Evolutionary conservation across 345 rosid genomes (phyloP).

Genomic region (Boechera divaricarpa): DNA sequence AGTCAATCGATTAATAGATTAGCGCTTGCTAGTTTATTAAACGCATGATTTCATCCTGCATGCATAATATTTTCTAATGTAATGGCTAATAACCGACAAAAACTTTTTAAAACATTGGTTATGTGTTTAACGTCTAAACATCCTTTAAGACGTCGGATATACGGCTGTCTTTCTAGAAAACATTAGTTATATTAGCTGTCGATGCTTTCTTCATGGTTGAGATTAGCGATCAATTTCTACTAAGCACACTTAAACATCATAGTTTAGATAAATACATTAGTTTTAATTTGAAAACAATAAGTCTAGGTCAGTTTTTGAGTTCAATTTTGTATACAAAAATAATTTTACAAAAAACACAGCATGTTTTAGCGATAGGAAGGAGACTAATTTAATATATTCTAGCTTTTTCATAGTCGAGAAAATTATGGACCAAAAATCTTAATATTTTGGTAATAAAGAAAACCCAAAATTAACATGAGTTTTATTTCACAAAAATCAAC

Average conservation of each 20-base stretch:
- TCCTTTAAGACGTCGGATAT: not conserved
- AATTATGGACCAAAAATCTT: not conserved
- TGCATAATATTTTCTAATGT: not conserved
- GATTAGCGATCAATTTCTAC: not conserved
- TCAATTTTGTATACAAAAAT: not conserved
- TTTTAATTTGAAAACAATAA: not conserved
- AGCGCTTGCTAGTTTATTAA: not conserved
- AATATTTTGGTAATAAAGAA: not conserved
- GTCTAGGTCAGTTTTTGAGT: not conserved
- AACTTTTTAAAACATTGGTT: not conserved
- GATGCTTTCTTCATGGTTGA: conserved; percentile 7
- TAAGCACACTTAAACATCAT: not conserved
- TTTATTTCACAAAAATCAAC: not conserved
- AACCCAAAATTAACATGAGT: not conserved
- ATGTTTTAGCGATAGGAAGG: not conserved
- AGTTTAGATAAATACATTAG: not conserved
- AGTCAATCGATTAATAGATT: not conserved
- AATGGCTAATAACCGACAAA: conserved; percentile 5
- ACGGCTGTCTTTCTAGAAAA: not conserved
- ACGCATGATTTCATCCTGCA: not conserved
- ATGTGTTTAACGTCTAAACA: conserved; percentile 9
- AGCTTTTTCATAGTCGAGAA: not conserved
- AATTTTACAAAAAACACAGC: not conserved
- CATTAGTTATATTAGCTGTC: not conserved
- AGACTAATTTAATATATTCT: not conserved